Base-by-base conservation (phyloP, 2,329 filamentous ascomycete species). In the Trichoderma sp. region DNA sequence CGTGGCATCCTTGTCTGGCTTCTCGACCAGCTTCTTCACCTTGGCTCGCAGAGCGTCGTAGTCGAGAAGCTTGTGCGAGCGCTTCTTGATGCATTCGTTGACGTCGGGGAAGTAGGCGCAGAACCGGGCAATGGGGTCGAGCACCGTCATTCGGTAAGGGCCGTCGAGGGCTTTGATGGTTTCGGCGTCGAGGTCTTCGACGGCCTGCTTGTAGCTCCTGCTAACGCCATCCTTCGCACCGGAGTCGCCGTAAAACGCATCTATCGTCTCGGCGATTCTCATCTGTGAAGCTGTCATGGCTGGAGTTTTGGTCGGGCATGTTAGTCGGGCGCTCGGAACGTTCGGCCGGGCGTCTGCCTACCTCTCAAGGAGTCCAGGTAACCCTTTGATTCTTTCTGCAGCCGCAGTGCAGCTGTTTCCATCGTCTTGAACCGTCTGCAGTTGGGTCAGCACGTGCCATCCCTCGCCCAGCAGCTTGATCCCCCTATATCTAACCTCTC, bases 221-320 rank as follows among this genome's bases (percentile, higher is more conserved):
- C 93, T 97, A 72, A 99, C 96, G 70, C 96, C 96, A 80, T 99
- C 97, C 78, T 91, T 93, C 65, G 96, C 94, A 66, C 97, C 97
- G 1, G 95, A 92, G 80, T 99, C 96, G 70, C 96, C 96, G 84
- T 99, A 99, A 83, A 99, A 99, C 53, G 96, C 96, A 84, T 99
- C 96, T 82, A 99, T 99, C 23, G 96, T 99, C 83, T 99, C 96
- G 75, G 96, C 96, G 81, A 99, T 98, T 79, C 95, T 92, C 95
- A 99, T 98, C 84, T 99, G 96, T 68, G 95, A 98, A 67, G 96
- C 95, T 17, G 96, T 99, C 96, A 99, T 99, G 76, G 96, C 95
- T 94, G 75, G 34, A n/a, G 28, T 3, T 26, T 3, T n/a, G 30
- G 39, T 43, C 39, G 39, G 36, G 23, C 17, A 6, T 12, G 20